Evolutionary conservation across 2,329 filamentous ascomycete species (phyloP).

Genomic region (Xylaria multiplex): DNA sequence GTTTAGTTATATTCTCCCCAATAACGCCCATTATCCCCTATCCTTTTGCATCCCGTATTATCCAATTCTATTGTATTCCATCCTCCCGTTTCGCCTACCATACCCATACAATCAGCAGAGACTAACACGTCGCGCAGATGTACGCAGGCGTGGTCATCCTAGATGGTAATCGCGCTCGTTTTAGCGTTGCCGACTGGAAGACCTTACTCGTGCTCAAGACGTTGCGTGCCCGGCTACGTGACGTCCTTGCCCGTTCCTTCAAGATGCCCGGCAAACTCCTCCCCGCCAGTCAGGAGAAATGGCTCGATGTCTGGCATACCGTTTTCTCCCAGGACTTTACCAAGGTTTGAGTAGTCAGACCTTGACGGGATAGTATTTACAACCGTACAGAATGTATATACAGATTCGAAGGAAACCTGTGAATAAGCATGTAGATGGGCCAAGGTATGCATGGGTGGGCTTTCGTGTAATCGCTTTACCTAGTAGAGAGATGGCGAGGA

Average conservation of each 20-base stretch:
- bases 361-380: neutral
- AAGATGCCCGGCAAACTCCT: conserved; percentile 71
- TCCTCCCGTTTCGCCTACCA: neutral
- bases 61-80: neutral
- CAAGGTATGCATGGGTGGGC: neutral
- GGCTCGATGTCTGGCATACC: conserved; percentile 78
- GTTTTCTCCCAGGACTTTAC: conserved; percentile 67
- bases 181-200: conserved; percentile 88
- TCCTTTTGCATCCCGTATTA: neutral
- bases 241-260: conserved; percentile 78
- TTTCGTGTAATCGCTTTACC: neutral
- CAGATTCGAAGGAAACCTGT: too few relatives aligned
- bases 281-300: conserved; percentile 74
- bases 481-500: neutral
- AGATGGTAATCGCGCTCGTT: conserved; percentile 86
- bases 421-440: neutral
- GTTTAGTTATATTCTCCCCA: neutral
- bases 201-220: conserved; percentile 89
- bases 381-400: neutral
- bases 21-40: neutral
- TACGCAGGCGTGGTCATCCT: conserved; percentile 87
- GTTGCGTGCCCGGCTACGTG: conserved; percentile 76
- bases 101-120: neutral
- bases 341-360: conserved; percentile 8
- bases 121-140: conserved; percentile 62